Conservation (phyloP, 495 filamentous ascomycete species). For the Oidiodendron maius region DNA sequence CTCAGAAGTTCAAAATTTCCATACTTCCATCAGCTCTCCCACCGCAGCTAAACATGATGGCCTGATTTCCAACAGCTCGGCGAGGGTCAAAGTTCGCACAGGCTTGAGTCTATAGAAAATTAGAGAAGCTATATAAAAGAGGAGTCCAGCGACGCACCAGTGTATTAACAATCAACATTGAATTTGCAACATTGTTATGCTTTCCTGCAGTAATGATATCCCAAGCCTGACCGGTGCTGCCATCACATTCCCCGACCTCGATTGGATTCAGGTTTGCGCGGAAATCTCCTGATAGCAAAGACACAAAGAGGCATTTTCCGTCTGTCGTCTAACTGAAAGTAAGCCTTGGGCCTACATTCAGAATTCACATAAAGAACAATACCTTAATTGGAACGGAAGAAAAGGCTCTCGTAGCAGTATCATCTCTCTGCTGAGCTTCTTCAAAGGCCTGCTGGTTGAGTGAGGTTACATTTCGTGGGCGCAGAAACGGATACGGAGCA, state of each 20-base stretch:
- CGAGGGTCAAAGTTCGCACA: slow-evolving; percentile 50
- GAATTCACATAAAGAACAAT: slow-evolving; percentile 5
- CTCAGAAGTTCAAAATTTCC: slow-evolving; percentile 11
- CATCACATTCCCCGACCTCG: slow-evolving; percentile 40
- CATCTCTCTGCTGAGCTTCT: slow-evolving; percentile 44
- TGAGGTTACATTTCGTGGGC: slow-evolving; percentile 31
- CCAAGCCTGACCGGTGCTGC: slow-evolving; percentile 43
- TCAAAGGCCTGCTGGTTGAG: slow-evolving; percentile 41
- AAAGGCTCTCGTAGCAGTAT: slow-evolving; percentile 41
- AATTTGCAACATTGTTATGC: slow-evolving; percentile 36
- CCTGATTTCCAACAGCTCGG: slow-evolving; percentile 36
- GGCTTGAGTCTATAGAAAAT: slow-evolving; percentile 37
- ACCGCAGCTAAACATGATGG: slow-evolving; percentile 48
- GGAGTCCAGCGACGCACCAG: slow-evolving; percentile 25
- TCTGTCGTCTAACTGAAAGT: slow-evolving; percentile 37
- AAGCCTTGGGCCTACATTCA: not conserved
- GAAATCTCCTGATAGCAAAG: slow-evolving; percentile 50
- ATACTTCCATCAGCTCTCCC: slow-evolving; percentile 49
- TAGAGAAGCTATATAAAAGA: not conserved
- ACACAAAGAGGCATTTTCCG: slow-evolving; percentile 46
- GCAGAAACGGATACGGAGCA: slow-evolving; percentile 5
- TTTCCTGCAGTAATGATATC: slow-evolving; percentile 48
- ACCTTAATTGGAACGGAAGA: slow-evolving; percentile 42
- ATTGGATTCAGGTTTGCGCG: slow-evolving; percentile 50
- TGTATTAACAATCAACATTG: slow-evolving; percentile 46